Conservation (phyloP, 2,329 filamentous ascomycete genomes). For the Annulohypoxylon truncatum region DNA sequence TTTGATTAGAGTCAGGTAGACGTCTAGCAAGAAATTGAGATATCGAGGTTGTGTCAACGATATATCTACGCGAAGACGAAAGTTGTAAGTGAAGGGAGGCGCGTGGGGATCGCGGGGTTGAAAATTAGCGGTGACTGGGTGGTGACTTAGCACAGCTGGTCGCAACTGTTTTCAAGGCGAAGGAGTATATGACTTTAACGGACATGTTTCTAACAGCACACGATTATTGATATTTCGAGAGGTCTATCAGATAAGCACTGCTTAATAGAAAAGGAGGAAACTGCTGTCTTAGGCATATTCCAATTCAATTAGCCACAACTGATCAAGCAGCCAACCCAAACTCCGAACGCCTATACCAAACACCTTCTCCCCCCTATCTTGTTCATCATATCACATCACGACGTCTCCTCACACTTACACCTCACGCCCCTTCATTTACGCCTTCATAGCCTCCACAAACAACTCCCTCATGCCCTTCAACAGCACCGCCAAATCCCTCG, state of each 20-base stretch:
- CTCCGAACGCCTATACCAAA: constrained; percentile 19
- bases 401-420: constrained; percentile 45
- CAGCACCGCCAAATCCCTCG: constrained; percentile 75
- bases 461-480: constrained; percentile 86
- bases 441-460: constrained; percentile 75
- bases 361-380: not conserved
- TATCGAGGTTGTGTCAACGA: not conserved
- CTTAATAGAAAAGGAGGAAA: not conserved
- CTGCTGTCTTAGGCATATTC: not conserved
- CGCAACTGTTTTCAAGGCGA: constrained; percentile 34
- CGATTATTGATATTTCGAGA: not conserved
- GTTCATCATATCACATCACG: constrained; percentile 15
- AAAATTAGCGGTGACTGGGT: not conserved
- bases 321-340: constrained; percentile 10
- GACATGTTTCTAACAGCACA: not conserved
- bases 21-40: not conserved
- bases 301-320: not conserved
- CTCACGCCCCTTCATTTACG: constrained; percentile 53
- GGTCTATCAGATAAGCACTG: not conserved
- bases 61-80: constrained; percentile 11
- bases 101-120: constrained; percentile 33
- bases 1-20: not conserved
- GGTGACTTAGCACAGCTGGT: constrained; percentile 34
- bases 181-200: not conserved
- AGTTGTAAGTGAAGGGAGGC: constrained; percentile 22